phyloP scores from a whole-genome alignment of 495 filamentous ascomycete species.

The Aspergillus panamensis region DNA sequence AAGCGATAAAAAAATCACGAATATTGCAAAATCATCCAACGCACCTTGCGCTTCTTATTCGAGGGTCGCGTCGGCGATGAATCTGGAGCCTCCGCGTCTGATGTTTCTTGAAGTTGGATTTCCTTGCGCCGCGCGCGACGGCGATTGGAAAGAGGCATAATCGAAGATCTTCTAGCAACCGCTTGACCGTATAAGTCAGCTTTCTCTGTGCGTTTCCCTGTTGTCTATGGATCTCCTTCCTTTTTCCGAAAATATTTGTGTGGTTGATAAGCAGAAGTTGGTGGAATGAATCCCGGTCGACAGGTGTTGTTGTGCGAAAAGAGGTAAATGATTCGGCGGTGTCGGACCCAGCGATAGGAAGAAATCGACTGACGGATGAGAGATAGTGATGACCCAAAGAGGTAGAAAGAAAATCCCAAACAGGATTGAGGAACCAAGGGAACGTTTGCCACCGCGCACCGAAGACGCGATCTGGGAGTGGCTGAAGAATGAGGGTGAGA shows the following conservation, averaged over 20 bases:
- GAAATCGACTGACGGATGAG: constrained; percentile 13
- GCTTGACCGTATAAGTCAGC: not conserved
- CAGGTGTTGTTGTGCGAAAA: constrained; percentile 4
- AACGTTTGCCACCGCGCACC: constrained; percentile 37
- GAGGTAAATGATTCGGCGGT: constrained; percentile 2
- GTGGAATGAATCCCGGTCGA: not conserved
- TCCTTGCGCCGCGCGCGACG: constrained; percentile 52
- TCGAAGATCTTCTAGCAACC: not conserved
- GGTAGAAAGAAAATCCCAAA: constrained; percentile 26
- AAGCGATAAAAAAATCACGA: not conserved
- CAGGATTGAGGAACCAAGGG: constrained; percentile 37
- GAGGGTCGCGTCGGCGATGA: constrained; percentile 70
- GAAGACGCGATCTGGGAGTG: constrained; percentile 20
- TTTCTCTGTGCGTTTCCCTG: not conserved
- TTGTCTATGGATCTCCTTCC: not conserved
- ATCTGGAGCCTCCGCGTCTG: constrained; percentile 52
- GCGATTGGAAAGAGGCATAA: constrained; percentile 51
- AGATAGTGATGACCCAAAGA: constrained; percentile 27
- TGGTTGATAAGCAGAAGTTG: not conserved
- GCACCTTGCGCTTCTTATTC: constrained; percentile 74
- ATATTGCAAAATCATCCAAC: constrained; percentile 14
- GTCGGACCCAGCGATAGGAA: constrained; percentile 4
- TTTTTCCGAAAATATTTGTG: not conserved
- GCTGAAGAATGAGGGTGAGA: constrained; percentile 5
- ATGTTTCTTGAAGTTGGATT: constrained; percentile 46